Conservation (phyloP, 768 basidiomycete genomes). For the Trametes coccinea region DNA sequence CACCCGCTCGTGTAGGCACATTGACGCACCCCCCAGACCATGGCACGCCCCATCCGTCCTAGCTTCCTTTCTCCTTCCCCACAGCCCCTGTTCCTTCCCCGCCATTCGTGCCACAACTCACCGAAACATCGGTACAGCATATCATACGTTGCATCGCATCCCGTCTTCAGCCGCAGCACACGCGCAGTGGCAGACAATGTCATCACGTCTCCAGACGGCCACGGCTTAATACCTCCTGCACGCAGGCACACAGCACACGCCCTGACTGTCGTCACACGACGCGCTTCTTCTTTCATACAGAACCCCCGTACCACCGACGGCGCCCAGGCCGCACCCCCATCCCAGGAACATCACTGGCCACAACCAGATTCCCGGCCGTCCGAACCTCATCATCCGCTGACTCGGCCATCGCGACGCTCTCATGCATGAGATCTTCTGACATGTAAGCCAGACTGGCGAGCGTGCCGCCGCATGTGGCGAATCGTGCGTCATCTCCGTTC, state of each 20-base stretch:
- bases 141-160: neutral
- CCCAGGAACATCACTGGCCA: constrained; percentile 9
- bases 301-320: constrained; percentile 2
- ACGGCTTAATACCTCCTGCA: neutral
- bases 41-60: neutral
- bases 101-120: neutral
- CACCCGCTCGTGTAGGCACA: neutral
- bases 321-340: neutral
- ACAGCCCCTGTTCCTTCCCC: neutral
- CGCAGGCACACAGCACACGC: neutral
- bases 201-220: neutral
- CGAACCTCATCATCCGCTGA: neutral
- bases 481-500: no score
- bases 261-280: constrained; percentile 15
- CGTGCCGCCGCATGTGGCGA: no score
- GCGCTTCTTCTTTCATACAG: constrained; percentile 20
- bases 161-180: neutral
- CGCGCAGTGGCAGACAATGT: neutral
- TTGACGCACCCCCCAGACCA: neutral
- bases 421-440: constrained; percentile 11
- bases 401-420: constrained; percentile 1
- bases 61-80: neutral
- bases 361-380: constrained; percentile 4
- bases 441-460: neutral
- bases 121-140: neutral